These are phyloP conservation scores for Magnaporthiopsis incrustans DNA, from an alignment of 2,329 filamentous ascomycete genomes.

Conservation along the genomic window DNA sequence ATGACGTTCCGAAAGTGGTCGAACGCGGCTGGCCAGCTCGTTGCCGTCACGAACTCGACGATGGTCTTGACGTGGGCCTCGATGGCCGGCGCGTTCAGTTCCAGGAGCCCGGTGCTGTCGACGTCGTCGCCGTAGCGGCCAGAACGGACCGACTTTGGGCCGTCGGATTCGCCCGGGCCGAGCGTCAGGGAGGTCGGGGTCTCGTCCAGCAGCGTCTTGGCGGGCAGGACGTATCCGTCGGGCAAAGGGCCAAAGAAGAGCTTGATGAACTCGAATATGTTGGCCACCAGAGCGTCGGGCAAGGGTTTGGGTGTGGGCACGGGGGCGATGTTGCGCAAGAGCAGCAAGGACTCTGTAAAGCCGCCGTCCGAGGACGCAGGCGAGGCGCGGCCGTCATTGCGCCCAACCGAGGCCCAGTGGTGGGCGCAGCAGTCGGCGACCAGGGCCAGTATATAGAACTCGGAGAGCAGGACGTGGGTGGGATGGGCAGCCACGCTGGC, in stretches of 20 bases:
- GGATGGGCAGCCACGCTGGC: conserved; percentile 44
- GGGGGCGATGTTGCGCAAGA: conserved; percentile 15
- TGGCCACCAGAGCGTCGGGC: conserved; percentile 41
- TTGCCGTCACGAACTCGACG: conserved; percentile 56
- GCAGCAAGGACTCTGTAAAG: conserved; percentile 7
- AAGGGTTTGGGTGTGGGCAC: conserved; percentile 31
- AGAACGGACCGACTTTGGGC: conserved; percentile 7
- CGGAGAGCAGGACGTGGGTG: conserved; percentile 52
- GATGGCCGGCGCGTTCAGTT: conserved; percentile 34
- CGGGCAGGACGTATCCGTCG: conserved; percentile 47
- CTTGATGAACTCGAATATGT: conserved; percentile 48
- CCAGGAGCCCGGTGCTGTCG: conserved; percentile 24
- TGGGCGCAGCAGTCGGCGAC: conserved; percentile 57
- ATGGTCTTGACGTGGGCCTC: conserved; percentile 48
- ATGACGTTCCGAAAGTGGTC: conserved; percentile 48
- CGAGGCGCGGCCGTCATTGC: conserved; percentile 11
- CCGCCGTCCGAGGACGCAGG: background rate
- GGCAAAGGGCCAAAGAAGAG: conserved; percentile 50
- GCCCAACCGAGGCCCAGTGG: conserved; percentile 36
- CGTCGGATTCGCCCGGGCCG: background rate
- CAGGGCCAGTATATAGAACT: conserved; percentile 55
- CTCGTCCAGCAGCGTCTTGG: conserved; percentile 50
- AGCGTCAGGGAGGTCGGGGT: conserved; percentile 18
- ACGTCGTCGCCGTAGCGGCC: conserved; percentile 23
- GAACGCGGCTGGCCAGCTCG: conserved; percentile 53